Conservation (phyloP, 2,329 filamentous ascomycete genomes). For the Tolypocladium ophioglossoides region DNA sequence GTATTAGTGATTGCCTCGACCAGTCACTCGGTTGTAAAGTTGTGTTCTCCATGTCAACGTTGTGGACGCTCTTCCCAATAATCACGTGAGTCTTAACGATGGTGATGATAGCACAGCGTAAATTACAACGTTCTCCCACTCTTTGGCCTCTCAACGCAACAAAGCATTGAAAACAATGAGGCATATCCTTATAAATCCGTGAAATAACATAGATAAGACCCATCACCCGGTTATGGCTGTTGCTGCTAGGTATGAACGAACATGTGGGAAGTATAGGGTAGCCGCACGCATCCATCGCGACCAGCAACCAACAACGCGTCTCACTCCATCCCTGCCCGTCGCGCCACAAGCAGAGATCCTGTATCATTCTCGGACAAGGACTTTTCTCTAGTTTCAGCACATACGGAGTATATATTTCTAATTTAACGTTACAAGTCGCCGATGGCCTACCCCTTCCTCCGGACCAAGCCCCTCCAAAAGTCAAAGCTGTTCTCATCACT, state of each 20-base stretch:
- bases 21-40: too few relatives aligned
- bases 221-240: too few relatives aligned
- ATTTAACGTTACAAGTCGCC: background rate
- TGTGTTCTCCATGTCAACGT: too few relatives aligned
- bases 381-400: background rate
- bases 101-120: too few relatives aligned
- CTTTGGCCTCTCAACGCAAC: too few relatives aligned
- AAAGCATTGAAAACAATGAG: too few relatives aligned
- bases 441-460: slow-evolving; percentile 53
- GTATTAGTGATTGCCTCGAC: background rate
- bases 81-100: too few relatives aligned
- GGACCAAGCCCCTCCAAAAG: slow-evolving; percentile 83
- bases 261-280: background rate
- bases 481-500: slow-evolving; percentile 98
- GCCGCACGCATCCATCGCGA: background rate
- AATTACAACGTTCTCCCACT: too few relatives aligned
- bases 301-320: background rate
- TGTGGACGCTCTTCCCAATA: too few relatives aligned
- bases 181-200: too few relatives aligned
- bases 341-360: background rate
- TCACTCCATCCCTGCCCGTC: background rate
- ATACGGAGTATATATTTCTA: background rate
- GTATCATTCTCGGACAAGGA: background rate
- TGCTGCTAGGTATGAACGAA: background rate
- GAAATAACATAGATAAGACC: too few relatives aligned